These are phyloP conservation scores for Trypanosoma scelopori DNA, from an alignment of 208 protist genomes.

Conservation along the genomic window DNA sequence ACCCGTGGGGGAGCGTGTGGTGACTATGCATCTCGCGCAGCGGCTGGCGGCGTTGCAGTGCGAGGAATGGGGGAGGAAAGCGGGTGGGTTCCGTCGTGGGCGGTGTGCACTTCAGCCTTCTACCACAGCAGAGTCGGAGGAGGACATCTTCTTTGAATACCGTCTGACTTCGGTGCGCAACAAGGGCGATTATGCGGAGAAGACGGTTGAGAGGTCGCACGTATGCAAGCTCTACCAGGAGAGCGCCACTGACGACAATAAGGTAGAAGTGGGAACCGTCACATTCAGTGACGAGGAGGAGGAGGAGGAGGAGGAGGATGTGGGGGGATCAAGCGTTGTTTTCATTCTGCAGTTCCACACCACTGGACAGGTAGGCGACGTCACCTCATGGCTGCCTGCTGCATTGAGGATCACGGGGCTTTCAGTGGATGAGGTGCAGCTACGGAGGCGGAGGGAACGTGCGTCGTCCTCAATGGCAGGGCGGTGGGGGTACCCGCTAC, in stretches of 20 bases:
- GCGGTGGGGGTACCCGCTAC: constrained; percentile 46
- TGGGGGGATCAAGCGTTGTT: background rate
- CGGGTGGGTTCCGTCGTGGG: constrained; percentile 2
- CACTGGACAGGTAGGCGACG: background rate
- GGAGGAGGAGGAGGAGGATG: background rate
- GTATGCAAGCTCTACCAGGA: constrained; percentile 22
- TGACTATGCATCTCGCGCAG: background rate
- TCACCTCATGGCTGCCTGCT: constrained; percentile 13
- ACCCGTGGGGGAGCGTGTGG: constrained; percentile 9
- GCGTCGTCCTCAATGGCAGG: constrained; percentile 29
- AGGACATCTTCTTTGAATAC: constrained; percentile 27
- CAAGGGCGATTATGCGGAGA: background rate
- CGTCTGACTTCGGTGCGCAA: background rate
- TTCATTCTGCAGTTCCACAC: constrained; percentile 16
- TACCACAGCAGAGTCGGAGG: background rate
- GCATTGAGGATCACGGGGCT: constrained; percentile 36
- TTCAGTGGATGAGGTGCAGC: constrained; percentile 27
- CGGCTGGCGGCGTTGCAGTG: constrained; percentile 11
- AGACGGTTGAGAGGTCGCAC: background rate
- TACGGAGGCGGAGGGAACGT: constrained; percentile 11
- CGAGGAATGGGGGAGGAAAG: constrained; percentile 22
- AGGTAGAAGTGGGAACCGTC: constrained; percentile 9
- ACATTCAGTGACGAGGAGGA: constrained; percentile 4
- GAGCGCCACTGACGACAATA: background rate
- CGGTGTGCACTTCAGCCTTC: constrained; percentile 18